These are phyloP conservation scores for Leccinum broughii DNA, from an alignment of 768 basidiomycete species.

Conservation along the genomic window DNA sequence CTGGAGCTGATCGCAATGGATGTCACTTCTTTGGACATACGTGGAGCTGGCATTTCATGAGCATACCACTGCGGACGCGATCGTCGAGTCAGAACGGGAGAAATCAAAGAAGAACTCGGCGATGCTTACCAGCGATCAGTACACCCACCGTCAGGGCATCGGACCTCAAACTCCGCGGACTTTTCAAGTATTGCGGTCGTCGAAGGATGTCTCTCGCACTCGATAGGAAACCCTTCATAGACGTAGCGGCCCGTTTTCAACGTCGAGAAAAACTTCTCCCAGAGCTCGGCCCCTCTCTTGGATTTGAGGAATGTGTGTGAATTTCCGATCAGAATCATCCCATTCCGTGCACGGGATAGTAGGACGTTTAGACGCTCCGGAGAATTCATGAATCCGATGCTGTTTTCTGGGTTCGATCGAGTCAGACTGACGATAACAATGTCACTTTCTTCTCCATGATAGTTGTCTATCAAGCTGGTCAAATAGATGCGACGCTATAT, in stretches of 20 bases:
- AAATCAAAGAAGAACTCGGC: background rate
- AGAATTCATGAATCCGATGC: conserved; percentile 72
- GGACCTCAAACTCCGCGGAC: conserved; percentile 50
- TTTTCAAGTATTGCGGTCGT: conserved; percentile 36
- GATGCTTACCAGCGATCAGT: conserved; percentile 53
- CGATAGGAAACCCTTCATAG: conserved; percentile 60
- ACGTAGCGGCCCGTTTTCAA: conserved; percentile 45
- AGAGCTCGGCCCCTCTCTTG: conserved; percentile 52
- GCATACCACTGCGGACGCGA: conserved; percentile 6
- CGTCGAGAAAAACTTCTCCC: conserved; percentile 50
- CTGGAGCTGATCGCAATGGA: conserved; percentile 50
- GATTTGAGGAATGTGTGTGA: conserved; percentile 57
- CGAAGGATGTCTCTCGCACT: conserved; percentile 56
- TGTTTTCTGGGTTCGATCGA: conserved; percentile 53
- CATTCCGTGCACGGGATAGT: conserved; percentile 66
- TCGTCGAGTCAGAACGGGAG: background rate
- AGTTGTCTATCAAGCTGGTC: conserved; percentile 53
- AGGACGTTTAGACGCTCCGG: conserved; percentile 75
- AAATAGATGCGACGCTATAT: background rate
- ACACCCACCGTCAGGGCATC: conserved; percentile 68
- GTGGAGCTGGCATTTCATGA: conserved; percentile 37
- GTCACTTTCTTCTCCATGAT: conserved; percentile 74
- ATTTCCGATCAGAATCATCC: conserved; percentile 68
- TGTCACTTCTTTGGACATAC: conserved; percentile 65
- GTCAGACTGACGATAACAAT: conserved; percentile 65